Percentiles rank a stretch among this genome's conserved stretches.
Conservation (phyloP, 306 rosid species). For the Cucumis melo region DNA sequence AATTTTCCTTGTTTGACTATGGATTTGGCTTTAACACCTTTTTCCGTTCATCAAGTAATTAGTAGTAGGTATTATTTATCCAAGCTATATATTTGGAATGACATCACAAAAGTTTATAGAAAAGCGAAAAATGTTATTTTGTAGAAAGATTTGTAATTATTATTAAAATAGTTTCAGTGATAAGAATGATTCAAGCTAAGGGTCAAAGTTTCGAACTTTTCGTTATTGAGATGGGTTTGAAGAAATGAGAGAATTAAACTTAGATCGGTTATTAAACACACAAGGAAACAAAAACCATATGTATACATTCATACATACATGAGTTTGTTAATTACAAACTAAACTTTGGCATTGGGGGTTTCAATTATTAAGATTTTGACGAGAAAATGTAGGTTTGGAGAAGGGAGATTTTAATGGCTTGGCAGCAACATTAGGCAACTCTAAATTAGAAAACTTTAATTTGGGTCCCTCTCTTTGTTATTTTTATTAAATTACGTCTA, state of each 20-base stretch:
- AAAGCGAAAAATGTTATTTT: too few relatives aligned
- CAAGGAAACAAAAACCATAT: not conserved
- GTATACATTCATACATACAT: too few relatives aligned
- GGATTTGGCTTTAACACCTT: too few relatives aligned
- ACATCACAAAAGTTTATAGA: too few relatives aligned
- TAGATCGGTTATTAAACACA: not conserved
- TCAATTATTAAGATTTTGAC: not conserved
- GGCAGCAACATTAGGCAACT: not conserved
- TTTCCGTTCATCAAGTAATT: too few relatives aligned
- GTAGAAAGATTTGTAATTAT: too few relatives aligned
- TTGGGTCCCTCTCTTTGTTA: not conserved
- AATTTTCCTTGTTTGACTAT: too few relatives aligned
- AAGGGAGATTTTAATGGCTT: not conserved
- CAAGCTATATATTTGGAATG: not conserved
- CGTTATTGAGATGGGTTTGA: not conserved
- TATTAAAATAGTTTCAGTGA: not conserved
- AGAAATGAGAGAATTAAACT: not conserved
- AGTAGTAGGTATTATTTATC: too few relatives aligned
- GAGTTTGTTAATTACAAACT: not conserved
- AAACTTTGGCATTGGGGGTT: not conserved
- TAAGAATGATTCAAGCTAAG: not conserved
- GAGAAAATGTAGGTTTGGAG: not conserved
- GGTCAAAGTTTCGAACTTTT: not conserved
- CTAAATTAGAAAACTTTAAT: not conserved
- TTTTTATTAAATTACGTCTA: not conserved